Percentiles rank a stretch among this genome's conserved stretches.
phyloP scores from a whole-genome alignment of 331 rosid genomes.

The Arachis monticola region DNA sequence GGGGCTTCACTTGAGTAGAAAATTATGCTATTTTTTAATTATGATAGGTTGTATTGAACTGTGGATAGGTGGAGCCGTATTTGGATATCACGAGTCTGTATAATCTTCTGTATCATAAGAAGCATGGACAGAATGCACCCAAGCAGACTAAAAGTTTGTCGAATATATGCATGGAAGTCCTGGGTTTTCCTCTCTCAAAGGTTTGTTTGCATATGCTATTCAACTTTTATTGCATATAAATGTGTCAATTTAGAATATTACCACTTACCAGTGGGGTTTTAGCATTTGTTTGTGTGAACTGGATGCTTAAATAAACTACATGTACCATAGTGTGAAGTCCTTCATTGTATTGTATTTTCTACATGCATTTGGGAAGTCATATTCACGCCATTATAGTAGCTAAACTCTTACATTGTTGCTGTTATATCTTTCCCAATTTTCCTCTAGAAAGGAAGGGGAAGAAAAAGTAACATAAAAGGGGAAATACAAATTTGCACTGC shows the following conservation, averaged over 20 bases:
- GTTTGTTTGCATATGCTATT: slow-evolving; percentile 50
- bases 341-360: not conserved
- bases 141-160: slow-evolving; percentile 80
- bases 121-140: slow-evolving; percentile 61
- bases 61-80: slow-evolving; percentile 80
- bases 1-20: not conserved
- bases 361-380: not conserved
- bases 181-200: slow-evolving; percentile 83
- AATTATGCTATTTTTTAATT: slow-evolving; percentile 16
- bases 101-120: slow-evolving; percentile 69
- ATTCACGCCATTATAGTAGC: not conserved
- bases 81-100: slow-evolving; percentile 73
- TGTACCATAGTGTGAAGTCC: slow-evolving; percentile 9
- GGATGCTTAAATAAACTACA: not conserved
- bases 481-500: too few relatives aligned
- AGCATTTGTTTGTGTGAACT: slow-evolving; percentile 29
- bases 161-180: slow-evolving; percentile 71
- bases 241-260: not conserved
- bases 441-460: not conserved
- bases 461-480: not conserved
- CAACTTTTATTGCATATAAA: slow-evolving; percentile 1
- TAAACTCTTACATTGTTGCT: slow-evolving; percentile 5
- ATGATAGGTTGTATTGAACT: slow-evolving; percentile 24
- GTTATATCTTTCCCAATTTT: slow-evolving; percentile 4
- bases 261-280: not conserved